A percentile compares a stretch with the other conserved stretches of the same genome.
phyloP scores from a whole-genome alignment of 73 alveolate genomes.

The Paramecium tetraurelia region DNA sequence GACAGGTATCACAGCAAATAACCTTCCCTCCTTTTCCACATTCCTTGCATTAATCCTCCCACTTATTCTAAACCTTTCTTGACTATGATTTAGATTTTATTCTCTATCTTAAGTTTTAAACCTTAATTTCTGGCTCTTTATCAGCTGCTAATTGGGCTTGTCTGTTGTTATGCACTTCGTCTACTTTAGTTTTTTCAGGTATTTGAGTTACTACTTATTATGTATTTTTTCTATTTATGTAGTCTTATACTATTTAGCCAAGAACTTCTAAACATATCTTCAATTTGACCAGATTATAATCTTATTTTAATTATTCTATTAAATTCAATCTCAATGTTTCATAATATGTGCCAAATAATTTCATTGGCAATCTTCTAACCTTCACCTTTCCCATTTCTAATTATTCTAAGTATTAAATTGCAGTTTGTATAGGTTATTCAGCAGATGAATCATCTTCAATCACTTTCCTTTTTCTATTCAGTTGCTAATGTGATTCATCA shows the following conservation, averaged over 20 bases:
- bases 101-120: not conserved
- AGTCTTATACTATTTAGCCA: not conserved
- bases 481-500: not conserved
- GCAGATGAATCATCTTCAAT: conserved; percentile 9
- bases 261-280: not conserved
- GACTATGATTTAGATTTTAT: not conserved
- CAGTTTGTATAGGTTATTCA: not conserved
- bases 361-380: conserved; percentile 12
- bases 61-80: not conserved
- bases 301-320: not conserved
- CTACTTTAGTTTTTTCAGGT: not conserved
- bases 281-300: not conserved
- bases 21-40: conserved; percentile 54
- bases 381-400: not conserved
- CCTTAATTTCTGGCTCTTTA: not conserved
- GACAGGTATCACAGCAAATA: conserved; percentile 60
- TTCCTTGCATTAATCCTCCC: conserved; percentile 52
- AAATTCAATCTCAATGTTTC: not conserved
- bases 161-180: not conserved
- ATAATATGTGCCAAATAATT: not conserved
- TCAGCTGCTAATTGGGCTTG: not conserved
- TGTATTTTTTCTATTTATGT: not conserved
- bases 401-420: not conserved
- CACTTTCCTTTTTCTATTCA: not conserved
- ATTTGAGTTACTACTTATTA: not conserved